Evolutionary conservation across 345 rosid genomes (phyloP), one percentile per base, ranked within the genome.

Genomic region (Psidium guajava): DNA sequence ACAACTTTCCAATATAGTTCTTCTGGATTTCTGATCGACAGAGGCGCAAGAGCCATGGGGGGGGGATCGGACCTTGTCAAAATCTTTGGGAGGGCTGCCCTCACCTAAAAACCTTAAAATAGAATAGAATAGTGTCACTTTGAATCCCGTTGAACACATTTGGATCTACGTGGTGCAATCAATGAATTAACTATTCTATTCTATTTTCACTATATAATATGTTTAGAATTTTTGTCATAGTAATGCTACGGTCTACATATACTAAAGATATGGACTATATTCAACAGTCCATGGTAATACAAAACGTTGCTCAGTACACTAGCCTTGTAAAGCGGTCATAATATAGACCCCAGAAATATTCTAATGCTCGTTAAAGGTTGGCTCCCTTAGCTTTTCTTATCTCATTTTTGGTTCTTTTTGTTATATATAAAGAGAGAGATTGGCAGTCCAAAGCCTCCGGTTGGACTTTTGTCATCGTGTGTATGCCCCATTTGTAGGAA

Each of bases 1-100:
- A 85, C 97, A 94, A 86, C 8, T 47, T 47, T 47, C 8, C 11
- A 8, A 47, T 47, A 6, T 8, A 47, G 11, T 47, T 47, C 88
- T 92, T 92, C 86, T 0, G 94, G 95, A 40, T 52, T 52, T 52
- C 5, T 18, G 18, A 5, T 2, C 20, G 14, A 0, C 18, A 2
- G 9, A 8, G 55, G 8, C 55, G 3, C 2, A 0, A 8, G 21
- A 54, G 55, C 22, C 55, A 54, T 6, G 6, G 22, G 55, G 2
- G 21, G 18, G 22, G 21, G 55, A 20, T 16, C 22, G 8, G 2
- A 7, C 22, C 55, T 54, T 6, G 22, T 20, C 55, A 52, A 52
- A 16, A 14, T 52, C 18, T 6, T 14, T 1, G 54, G 16, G 20
- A 52, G 54, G 54, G 18, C 54, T 18, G 18, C 54, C 54, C 20